A percentile compares a stretch with the other conserved stretches of the same genome.
Evolutionary conservation across 306 rosid genomes (phyloP).

Genomic region (Begonia loranthoides): DNA sequence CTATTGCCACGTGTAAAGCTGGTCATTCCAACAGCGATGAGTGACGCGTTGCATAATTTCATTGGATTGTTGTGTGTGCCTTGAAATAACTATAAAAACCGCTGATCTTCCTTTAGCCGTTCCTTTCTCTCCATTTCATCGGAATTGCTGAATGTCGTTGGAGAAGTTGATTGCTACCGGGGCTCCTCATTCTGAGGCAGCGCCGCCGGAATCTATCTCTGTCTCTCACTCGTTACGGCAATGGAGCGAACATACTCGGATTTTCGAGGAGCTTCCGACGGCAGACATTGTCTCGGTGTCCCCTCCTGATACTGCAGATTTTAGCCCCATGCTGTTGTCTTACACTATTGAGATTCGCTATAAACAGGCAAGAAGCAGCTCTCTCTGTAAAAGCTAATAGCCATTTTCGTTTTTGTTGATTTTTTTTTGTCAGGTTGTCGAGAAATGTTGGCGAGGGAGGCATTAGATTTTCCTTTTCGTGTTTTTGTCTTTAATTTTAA

Average conservation of each 20-base stretch:
- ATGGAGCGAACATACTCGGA: slow-evolving; percentile 27
- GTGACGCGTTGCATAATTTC: too few species aligned
- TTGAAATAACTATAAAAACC: slow-evolving; percentile 24
- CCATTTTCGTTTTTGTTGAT: background rate
- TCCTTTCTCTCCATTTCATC: background rate
- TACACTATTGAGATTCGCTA: slow-evolving; percentile 71
- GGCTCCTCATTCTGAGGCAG: slow-evolving; percentile 19
- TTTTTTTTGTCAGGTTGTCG: background rate
- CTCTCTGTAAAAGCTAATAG: background rate
- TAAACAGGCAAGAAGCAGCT: slow-evolving; percentile 52
- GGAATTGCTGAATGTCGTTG: slow-evolving; percentile 28
- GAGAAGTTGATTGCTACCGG: slow-evolving; percentile 37
- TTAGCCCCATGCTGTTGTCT: slow-evolving; percentile 68
- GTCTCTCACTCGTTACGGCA: slow-evolving; percentile 18
- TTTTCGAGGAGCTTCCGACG: slow-evolving; percentile 62
- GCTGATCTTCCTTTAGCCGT: background rate
- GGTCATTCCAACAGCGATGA: too few species aligned
- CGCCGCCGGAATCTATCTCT: slow-evolving; percentile 5
- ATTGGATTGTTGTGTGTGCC: background rate
- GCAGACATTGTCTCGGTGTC: slow-evolving; percentile 66
- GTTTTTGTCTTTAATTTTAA: background rate
- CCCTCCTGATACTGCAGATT: slow-evolving; percentile 61
- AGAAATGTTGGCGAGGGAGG: background rate
- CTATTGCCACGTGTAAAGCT: too few species aligned
- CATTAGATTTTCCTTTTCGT: background rate